A percentile compares a stretch with the other conserved stretches of the same genome.
Evolutionary conservation across 225 moss, liverwort and hornwort genomes (phyloP).

Genomic region (Climacium dendroides): DNA sequence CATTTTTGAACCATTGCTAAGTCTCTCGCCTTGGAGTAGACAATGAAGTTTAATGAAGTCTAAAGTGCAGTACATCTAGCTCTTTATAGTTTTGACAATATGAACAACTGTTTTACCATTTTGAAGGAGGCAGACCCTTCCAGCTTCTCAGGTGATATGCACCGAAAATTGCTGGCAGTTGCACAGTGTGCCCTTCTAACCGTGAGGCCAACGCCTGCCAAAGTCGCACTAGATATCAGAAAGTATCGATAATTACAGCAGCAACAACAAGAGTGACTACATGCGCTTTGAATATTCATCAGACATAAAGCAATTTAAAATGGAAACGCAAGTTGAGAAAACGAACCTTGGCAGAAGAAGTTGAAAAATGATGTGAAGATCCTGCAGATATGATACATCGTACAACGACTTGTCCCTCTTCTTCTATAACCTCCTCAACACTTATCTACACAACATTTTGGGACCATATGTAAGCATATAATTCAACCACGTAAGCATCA

Average conservation of each 20-base stretch:
- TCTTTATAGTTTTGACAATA: not conserved
- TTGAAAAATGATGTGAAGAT: constrained; percentile 17
- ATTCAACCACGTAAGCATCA: not conserved
- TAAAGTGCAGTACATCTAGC: not conserved
- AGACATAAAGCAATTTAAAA: not conserved
- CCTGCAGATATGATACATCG: constrained; percentile 23
- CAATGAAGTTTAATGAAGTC: not conserved
- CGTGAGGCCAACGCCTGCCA: constrained; percentile 48
- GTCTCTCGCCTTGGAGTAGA: not conserved
- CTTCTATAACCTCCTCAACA: constrained; percentile 9
- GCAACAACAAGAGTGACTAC: not conserved
- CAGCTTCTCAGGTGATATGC: constrained; percentile 58
- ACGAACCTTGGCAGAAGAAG: constrained; percentile 19
- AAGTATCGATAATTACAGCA: not conserved
- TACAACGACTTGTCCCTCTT: constrained; percentile 20
- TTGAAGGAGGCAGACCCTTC: constrained; percentile 43
- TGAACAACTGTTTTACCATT: constrained; percentile 1
- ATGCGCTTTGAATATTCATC: not conserved
- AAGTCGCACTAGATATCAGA: not conserved
- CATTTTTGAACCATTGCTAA: not conserved
- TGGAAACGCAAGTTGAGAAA: not conserved
- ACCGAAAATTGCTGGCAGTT: constrained; percentile 55
- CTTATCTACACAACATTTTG: constrained; percentile 12
- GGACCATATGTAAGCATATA: not conserved
- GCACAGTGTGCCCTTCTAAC: constrained; percentile 37